These are phyloP conservation scores for Nissolia schottii DNA, from an alignment of 306 rosid species.

Conservation along the genomic window DNA sequence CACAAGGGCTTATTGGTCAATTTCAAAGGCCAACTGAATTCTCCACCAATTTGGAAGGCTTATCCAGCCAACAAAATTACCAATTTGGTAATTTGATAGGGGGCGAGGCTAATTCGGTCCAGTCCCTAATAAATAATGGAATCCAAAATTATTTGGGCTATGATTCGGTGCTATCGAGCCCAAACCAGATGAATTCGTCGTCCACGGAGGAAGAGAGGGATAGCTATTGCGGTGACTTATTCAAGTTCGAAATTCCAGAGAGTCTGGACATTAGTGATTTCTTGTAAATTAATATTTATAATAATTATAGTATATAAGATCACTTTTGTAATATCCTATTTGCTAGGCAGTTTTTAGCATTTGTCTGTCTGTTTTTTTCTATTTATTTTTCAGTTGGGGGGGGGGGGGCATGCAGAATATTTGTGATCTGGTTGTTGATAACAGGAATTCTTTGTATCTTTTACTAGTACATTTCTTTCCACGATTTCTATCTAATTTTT, in stretches of 20 bases:
- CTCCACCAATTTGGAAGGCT: slow-evolving; percentile 22
- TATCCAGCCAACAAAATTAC: slow-evolving; percentile 21
- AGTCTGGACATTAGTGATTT: slow-evolving; percentile 49
- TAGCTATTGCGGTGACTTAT: slow-evolving; percentile 53
- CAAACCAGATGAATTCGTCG: slow-evolving; percentile 53
- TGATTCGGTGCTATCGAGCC: slow-evolving; percentile 55
- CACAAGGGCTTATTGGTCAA: slow-evolving; percentile 19
- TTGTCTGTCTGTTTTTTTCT: neutral
- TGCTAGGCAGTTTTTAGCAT: neutral
- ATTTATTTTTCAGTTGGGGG: neutral
- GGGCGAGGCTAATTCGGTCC: neutral
- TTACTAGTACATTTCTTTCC: neutral
- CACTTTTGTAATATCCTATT: neutral
- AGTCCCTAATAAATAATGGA: neutral
- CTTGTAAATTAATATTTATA: no score
- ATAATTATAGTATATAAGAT: no score
- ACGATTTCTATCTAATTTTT: no score
- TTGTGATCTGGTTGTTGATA: neutral
- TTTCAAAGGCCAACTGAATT: slow-evolving; percentile 15
- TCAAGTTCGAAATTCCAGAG: slow-evolving; percentile 68
- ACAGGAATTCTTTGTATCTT: neutral
- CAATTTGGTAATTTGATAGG: neutral
- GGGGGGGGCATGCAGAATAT: neutral
- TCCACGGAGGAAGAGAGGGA: slow-evolving; percentile 64
- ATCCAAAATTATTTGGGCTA: slow-evolving; percentile 26